Evolutionary conservation across 2,329 filamentous ascomycete genomes (phyloP).

Genomic region (Colletotrichum gloeosporioides): DNA sequence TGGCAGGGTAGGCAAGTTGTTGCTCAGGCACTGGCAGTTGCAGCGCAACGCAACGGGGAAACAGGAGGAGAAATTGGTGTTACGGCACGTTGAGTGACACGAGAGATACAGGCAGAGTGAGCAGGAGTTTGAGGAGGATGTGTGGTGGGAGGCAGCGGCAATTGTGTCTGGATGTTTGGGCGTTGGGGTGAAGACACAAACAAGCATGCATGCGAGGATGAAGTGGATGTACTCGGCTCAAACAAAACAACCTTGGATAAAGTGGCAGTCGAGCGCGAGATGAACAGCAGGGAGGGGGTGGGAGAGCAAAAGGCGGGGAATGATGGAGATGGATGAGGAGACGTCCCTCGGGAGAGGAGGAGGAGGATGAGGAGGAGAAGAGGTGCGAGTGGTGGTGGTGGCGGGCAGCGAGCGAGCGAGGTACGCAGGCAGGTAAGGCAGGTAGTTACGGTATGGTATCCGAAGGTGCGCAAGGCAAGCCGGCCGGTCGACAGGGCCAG

Average conservation of each 20-base stretch:
- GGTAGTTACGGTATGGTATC: background rate
- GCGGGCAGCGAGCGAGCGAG: background rate
- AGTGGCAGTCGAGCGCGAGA: slow-evolving; percentile 25
- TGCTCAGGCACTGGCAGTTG: background rate
- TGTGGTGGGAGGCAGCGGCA: slow-evolving; percentile 3
- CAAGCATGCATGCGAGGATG: slow-evolving; percentile 16
- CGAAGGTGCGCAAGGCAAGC: background rate
- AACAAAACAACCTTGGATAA: slow-evolving; percentile 20
- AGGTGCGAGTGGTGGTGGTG: background rate
- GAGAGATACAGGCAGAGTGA: slow-evolving; percentile 2
- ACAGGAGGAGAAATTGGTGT: background rate
- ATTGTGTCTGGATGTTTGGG: slow-evolving; percentile 15
- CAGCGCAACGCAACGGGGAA: background rate
- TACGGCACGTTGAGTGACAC: slow-evolving; percentile 14
- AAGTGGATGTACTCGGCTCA: slow-evolving; percentile 13
- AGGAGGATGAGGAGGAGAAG: slow-evolving; percentile 22
- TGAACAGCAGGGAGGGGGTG: slow-evolving; percentile 27
- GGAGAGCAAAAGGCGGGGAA: slow-evolving; percentile 25
- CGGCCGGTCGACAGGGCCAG: background rate
- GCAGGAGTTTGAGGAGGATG: slow-evolving; percentile 11
- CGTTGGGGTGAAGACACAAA: slow-evolving; percentile 13
- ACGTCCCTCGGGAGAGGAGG: slow-evolving; percentile 10
- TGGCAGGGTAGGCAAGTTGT: background rate
- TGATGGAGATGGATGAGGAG: slow-evolving; percentile 25
- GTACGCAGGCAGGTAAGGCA: background rate